Evolutionary conservation across 2,329 filamentous ascomycete genomes (phyloP).

Genomic region (Aureobasidium musti): DNA sequence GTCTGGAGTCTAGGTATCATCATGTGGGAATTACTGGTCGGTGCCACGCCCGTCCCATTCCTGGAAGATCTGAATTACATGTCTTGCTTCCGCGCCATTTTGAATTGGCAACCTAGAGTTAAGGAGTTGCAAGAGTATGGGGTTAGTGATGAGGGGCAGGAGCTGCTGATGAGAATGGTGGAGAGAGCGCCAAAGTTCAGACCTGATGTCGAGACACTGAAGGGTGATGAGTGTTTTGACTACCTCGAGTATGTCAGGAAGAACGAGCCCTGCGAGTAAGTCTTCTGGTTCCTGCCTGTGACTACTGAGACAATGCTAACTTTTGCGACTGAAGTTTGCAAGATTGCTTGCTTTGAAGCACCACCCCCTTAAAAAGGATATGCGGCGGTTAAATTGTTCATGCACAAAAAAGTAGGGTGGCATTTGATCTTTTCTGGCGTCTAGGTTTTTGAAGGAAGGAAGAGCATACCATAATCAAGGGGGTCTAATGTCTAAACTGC

Average conservation of each 20-base stretch:
- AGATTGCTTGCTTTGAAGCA: constrained; percentile 16
- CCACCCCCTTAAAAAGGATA: too few relatives aligned
- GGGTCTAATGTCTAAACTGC: background rate
- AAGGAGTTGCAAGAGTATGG: constrained; percentile 9
- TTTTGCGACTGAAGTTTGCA: background rate
- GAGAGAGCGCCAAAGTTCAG: constrained; percentile 12
- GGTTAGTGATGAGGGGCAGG: constrained; percentile 20
- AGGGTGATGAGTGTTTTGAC: constrained; percentile 22
- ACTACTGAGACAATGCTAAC: background rate
- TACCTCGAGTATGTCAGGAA: constrained; percentile 22
- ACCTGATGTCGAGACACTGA: constrained; percentile 15
- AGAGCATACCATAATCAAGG: too few relatives aligned
- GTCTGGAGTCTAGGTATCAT: constrained; percentile 91
- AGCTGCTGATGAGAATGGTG: constrained; percentile 14
- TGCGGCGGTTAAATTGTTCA: background rate
- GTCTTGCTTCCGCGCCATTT: constrained; percentile 21
- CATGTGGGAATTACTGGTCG: constrained; percentile 99
- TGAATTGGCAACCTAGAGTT: constrained; percentile 23
- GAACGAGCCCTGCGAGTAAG: constrained; percentile 28
- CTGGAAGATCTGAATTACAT: constrained; percentile 18
- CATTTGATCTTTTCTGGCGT: background rate
- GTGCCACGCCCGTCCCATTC: constrained; percentile 70
- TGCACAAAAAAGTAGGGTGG: background rate
- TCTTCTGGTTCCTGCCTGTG: background rate
- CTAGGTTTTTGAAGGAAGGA: background rate